phyloP scores from a whole-genome alignment of 2,329 filamentous ascomycete species.

The Fusarium algeriense region DNA sequence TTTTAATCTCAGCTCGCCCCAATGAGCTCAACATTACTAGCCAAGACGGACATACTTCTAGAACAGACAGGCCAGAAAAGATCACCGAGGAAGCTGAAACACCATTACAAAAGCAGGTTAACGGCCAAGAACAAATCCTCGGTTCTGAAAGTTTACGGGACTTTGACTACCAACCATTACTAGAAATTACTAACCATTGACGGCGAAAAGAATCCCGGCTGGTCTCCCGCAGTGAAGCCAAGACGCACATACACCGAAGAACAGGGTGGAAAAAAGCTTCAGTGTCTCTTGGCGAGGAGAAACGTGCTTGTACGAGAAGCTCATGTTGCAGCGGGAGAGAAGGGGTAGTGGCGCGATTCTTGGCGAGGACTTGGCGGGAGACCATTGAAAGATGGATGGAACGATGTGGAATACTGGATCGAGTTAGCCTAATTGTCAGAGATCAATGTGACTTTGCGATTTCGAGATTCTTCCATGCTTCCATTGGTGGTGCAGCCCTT shows the following conservation, averaged over 20 bases:
- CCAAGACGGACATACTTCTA: conserved; percentile 23
- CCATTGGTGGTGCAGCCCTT: no score
- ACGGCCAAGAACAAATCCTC: accelerated
- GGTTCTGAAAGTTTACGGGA: background rate
- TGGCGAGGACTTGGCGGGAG: conserved; percentile 27
- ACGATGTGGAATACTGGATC: background rate
- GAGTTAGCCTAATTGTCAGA: accelerated
- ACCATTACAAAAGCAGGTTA: background rate
- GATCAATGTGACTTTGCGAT: accelerated
- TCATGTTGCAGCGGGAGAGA: conserved; percentile 4
- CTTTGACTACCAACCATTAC: background rate
- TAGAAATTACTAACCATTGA: no score
- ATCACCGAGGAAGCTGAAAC: background rate
- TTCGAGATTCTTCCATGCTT: background rate
- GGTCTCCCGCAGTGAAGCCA: background rate
- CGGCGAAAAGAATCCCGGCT: background rate
- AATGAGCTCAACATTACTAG: background rate
- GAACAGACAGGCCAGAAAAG: background rate
- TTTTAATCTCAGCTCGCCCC: background rate
- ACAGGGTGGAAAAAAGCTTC: background rate
- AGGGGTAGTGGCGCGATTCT: conserved; percentile 26
- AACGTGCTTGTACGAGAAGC: conserved; percentile 17
- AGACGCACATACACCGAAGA: conserved; percentile 1
- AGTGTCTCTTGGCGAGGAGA: background rate
- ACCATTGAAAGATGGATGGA: background rate